Evolutionary conservation across 345 rosid genomes (phyloP).

Genomic region (Pseudoturritis turrita): DNA sequence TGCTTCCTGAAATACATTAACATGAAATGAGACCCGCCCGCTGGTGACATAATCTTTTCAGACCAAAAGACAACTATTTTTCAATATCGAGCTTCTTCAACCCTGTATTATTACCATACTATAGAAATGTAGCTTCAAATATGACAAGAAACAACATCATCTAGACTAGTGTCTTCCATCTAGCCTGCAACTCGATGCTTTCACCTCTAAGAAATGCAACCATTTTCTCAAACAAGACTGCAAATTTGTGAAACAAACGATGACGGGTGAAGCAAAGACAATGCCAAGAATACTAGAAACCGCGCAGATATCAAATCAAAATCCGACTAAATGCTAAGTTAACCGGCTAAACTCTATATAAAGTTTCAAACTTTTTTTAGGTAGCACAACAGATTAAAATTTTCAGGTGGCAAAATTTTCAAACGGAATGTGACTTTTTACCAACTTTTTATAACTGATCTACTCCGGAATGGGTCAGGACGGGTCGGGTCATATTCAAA

Average conservation of each 20-base stretch:
- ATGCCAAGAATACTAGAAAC: neutral
- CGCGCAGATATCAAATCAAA: neutral
- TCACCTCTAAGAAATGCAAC: neutral
- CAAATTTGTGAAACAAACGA: neutral
- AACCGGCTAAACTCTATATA: neutral
- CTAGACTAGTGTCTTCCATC: neutral
- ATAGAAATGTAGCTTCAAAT: neutral
- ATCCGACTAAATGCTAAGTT: neutral
- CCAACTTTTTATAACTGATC: too few species aligned
- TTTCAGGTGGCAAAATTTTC: conserved; percentile 40
- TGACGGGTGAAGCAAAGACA: neutral
- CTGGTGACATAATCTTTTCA: neutral
- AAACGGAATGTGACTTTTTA: too few species aligned
- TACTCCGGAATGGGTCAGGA: too few species aligned
- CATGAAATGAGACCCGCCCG: neutral
- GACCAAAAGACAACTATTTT: neutral
- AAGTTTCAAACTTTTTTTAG: too few species aligned
- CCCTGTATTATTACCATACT: neutral
- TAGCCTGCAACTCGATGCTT: neutral
- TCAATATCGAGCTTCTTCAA: neutral
- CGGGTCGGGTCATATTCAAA: neutral
- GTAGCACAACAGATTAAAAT: too few species aligned
- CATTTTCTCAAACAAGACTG: neutral
- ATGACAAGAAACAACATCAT: neutral
- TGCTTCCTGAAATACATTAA: conserved; percentile 55